Evolutionary conservation across 2,329 filamentous ascomycete species (phyloP), one percentile per base, ranked within the genome.

Genomic region (Purpureocillium lavendulum): DNA sequence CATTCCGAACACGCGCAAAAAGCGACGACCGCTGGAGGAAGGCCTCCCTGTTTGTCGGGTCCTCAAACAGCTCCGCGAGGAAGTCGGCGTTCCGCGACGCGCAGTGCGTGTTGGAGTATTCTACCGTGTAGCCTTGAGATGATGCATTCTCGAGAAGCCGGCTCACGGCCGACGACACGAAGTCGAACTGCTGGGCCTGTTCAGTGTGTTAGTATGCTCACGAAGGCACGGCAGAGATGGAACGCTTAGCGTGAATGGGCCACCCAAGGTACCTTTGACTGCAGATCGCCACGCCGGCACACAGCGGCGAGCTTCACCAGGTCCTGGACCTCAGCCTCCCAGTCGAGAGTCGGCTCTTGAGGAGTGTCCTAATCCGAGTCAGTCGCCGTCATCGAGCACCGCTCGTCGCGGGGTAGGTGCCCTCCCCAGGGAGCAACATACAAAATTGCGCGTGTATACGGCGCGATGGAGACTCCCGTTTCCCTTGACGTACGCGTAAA

Each of bases 11-110:
- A n/a, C 73, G 69, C 10, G 71, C 63, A 54, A 76, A 85, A 2
- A 87, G 65, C 15, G 69, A 75, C 1, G 82, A 87, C 11, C 72
- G 69, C 45, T 73, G 75, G 26, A 88, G 62, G 51, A 87, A 80
- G 18, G 71, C 67, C 40, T 75, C 66, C 35, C 73, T 65, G 45
- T 78, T 82, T 16, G 63, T 56, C 7, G 65, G 58, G 3, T 65
- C 55, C n/a, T 56, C 46, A 48, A 76, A 70, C 41, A 73, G 53
- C 8, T 59, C n/a, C 7, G 54, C 46, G 7, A 79, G 59, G 30
- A 75, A 46, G 14, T 61, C 39, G 30, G 66, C 56, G 46, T 74
- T 71, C 45, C 65, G 68, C 3, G 76, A 80, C 13, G 55, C 40
- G 16, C 62, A 51, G 45, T 66, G 61, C 7, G 63, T 66, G 18